Evolutionary conservation across 2,329 filamentous ascomycete genomes (phyloP), one percentile per base, ranked within the genome.

Genomic region (Trichoderma sp.): DNA sequence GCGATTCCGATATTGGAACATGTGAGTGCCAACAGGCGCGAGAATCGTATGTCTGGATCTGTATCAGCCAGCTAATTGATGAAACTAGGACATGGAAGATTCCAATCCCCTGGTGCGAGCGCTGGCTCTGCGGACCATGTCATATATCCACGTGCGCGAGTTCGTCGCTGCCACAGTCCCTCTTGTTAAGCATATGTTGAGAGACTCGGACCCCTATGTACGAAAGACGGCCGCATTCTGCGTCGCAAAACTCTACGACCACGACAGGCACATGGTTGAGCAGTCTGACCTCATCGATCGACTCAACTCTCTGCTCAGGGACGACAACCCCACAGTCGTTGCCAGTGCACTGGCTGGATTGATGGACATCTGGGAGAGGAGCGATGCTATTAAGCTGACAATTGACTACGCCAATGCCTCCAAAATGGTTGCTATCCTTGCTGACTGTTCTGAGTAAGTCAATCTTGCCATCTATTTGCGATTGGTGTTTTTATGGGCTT

Each of bases 291-390:
- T 99, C 60, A 98, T 99, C 73, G 94, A 97, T 76, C 87, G 90
- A 70, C 84, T 99, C 54, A 99, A 99, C 79, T 84, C 87, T 52
- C 90, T 99, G 83, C 82, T 99, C 67, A 89, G 93, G 75, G 95
- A 99, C 73, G 94, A 98, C 78, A 99, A 99, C 75, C 94, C 95
- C 0, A 99, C 95, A 0, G 95, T 99, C 3, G 94, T 99, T 25
- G 94, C 95, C 12, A 97, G 94, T 77, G 94, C 96, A 7, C 81
- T 99, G 70, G 94, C 95, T 29, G 86, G 92, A 39, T 79, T 99
- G 75, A 95, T 97, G 88, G 95, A 99, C 79, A 98, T 99, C 59
- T 99, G 95, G 95, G 95, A 98, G 78, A 87, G 94, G 68, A 98
- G 94, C 77, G 94, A 98, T 79, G 93, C 92, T 68, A 99, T 99